Percentiles rank a stretch among this genome's conserved stretches.
phyloP scores from a whole-genome alignment of 2,329 filamentous ascomycete species.

The Didymella segeticola region DNA sequence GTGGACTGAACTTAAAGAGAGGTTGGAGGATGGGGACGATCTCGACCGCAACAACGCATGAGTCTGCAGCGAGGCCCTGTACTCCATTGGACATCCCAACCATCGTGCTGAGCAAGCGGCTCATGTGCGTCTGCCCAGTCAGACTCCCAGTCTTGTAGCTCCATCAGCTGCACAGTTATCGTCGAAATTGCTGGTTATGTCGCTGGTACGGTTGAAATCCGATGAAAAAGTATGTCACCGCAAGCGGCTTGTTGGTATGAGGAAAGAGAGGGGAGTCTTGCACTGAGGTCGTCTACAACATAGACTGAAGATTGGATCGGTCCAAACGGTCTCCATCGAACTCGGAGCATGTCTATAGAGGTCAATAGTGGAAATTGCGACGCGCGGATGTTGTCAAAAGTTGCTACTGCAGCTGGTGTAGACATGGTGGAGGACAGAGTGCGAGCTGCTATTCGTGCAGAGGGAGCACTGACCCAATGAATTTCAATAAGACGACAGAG shows the following conservation, averaged over 20 bases:
- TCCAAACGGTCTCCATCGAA: slow-evolving; percentile 5
- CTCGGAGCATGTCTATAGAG: slow-evolving; percentile 11
- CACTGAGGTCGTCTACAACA: background rate
- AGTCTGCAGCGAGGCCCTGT: background rate
- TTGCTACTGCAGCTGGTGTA: no score
- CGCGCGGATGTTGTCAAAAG: no score
- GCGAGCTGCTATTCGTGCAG: no score
- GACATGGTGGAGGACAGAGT: no score
- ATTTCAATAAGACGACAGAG: no score
- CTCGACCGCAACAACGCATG: slow-evolving; percentile 6
- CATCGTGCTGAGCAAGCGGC: background rate
- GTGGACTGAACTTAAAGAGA: background rate
- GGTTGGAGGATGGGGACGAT: slow-evolving; percentile 3
- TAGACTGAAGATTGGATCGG: slow-evolving; percentile 2
- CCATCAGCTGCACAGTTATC: slow-evolving; percentile 5
- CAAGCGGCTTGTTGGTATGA: background rate
- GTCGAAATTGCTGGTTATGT: slow-evolving; percentile 7
- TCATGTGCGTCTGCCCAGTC: slow-evolving; percentile 3
- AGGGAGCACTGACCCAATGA: no score
- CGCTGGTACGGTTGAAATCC: slow-evolving; percentile 4
- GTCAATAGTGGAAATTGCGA: background rate
- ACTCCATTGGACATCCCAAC: background rate
- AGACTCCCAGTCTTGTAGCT: background rate
- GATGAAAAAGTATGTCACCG: background rate
- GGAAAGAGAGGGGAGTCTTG: background rate